Evolutionary conservation across 2,329 filamentous ascomycete species (phyloP), one percentile per base, ranked within the genome.

Genomic region (Parastagonospora nodorum): DNA sequence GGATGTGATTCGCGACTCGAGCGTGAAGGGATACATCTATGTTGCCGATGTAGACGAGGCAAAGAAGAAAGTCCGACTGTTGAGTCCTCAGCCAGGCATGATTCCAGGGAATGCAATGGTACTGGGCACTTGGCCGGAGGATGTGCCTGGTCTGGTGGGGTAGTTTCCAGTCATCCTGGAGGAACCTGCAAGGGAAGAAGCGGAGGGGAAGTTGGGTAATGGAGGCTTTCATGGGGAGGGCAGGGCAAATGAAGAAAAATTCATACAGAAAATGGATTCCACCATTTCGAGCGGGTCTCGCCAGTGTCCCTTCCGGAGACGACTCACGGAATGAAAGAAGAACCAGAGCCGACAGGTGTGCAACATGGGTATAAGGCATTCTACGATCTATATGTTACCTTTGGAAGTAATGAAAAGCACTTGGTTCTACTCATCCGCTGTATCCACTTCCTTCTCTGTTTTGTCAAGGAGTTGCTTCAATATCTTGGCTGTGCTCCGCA

Each of bases 1-100:
- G 6, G 86, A 90, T 41, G 82, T 84, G 1, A 86, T 97, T 38
- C 84, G 90, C 10, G 88, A 92, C 61, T 86, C 92, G 7, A 88
- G 88, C 48, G 87, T 97, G 28, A 88, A 95, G 82, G 94, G 94
- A 0, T 99, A 96, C 67, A 83, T 97, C 28, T 97, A 96, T 67
- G 89, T 97, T 12, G 88, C 90, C 1, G 90, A 96, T 55, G 90
- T 97, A 4, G 92, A 99, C 67, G 89, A 90, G 67, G 87, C 88
- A 62, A 89, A 89, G 72, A 86, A 86, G 60, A 89, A 89, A 71
- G 80, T 97, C 29, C 88, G 90, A 67, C 80, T 97, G 15, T 77
- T 99, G 51, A 87, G 90, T 14, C 94, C 94, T 1, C 86, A 96
- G 54, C 89, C 89, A 45, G 92, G 92, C 2, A 82, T 89, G 51